Evolutionary conservation across 1,139 yeast species (phyloP), one percentile per base, ranked within the genome.

Genomic region (Chernovozyma aurita): DNA sequence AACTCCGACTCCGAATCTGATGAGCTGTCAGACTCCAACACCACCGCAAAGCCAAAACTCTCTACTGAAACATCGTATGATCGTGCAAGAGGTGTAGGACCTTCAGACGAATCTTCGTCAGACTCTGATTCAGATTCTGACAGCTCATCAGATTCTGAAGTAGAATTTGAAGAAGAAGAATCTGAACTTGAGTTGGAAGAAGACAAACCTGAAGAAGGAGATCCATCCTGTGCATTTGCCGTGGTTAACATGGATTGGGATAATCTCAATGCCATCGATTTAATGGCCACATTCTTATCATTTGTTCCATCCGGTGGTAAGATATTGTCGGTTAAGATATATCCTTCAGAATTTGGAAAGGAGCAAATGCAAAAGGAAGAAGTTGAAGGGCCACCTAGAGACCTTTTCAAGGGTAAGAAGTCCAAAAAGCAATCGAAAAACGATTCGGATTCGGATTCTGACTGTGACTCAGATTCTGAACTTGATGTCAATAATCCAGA

Each of bases 171-270:
- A 11, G 81, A 70, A 14, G 70, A 59, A 18, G 81, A 74, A 36
- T 61, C 71, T 2, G 85, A 76, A 18, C 57, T 70, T 17, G 86
- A 79, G 43, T 46, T 68, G 3, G 90, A 80, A 46, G 67, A 65
- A 24, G 56, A 60, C 7, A 73, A 76, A 39, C 85, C 94, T 11
- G 92, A 85, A 35, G 81, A 79, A 41, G 95, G 96, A 30, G 97
- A 90, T 2, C 95, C 95, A 21, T 73, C 95, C 0, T 64, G 66
- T 26, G 66, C 85, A 4, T 71, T 94, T 54, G 98, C 98, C 0
- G 95, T 83, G 2, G 98, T 94, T 24, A 94, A 94, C 52, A 70
- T 94, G 75, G 98, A 94, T 55, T 94, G 98, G 98, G 99, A 94
- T 49, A 85, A 92, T 53, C 71, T 94, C 16, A 74, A 79, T 36